phyloP scores from a whole-genome alignment of 139 green algal species.

The Desmodesmus armatus region DNA sequence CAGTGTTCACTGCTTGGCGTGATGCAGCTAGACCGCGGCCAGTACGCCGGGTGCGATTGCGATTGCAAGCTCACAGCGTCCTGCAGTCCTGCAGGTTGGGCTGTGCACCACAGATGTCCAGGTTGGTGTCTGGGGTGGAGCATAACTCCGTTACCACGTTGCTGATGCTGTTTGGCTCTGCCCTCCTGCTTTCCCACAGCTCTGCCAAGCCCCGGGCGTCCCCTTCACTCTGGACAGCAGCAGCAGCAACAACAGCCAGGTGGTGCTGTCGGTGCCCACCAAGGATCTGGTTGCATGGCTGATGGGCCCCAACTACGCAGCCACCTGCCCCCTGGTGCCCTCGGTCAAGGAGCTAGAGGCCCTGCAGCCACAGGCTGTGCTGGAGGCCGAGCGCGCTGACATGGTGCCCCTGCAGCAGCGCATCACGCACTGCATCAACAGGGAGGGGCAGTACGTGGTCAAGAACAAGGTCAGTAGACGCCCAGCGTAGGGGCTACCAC shows the following conservation, averaged over 20 bases:
- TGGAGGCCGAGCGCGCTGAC: slow-evolving; percentile 32
- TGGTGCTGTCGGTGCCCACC: not conserved
- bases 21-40: too few relatives aligned
- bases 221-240: slow-evolving; percentile 9
- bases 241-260: not conserved
- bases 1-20: too few relatives aligned
- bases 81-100: not conserved
- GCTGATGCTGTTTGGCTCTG: not conserved
- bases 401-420: too few relatives aligned
- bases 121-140: not conserved
- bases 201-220: slow-evolving; percentile 20
- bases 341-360: slow-evolving; percentile 24
- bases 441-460: too few relatives aligned
- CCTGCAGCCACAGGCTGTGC: not conserved
- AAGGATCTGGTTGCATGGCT: slow-evolving; percentile 18
- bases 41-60: not conserved
- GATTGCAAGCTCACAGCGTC: not conserved
- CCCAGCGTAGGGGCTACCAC: too few relatives aligned
- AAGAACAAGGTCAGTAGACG: too few relatives aligned
- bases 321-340: slow-evolving; percentile 36
- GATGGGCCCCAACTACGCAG: not conserved
- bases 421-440: too few relatives aligned
- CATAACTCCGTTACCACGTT: not conserved
- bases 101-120: not conserved
- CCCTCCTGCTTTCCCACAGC: not conserved